Evolutionary conservation across 345 rosid genomes (phyloP).

Genomic region (Dipteronia dyeriana): DNA sequence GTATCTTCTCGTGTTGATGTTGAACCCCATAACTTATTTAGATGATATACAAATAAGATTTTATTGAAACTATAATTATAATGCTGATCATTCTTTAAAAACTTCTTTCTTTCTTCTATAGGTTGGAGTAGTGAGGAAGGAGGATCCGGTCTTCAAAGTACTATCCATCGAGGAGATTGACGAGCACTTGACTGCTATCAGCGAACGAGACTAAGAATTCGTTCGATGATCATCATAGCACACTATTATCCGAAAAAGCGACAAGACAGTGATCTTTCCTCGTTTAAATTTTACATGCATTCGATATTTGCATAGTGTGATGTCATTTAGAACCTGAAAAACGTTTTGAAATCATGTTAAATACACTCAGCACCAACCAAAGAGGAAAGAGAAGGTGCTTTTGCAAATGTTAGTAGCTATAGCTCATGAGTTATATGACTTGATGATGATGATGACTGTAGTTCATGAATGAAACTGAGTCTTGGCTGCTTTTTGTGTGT

Average conservation of each 20-base stretch:
- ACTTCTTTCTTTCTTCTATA: not conserved
- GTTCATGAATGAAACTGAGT: not conserved
- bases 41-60: not conserved
- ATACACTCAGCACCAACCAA: not conserved
- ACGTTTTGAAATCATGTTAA: not conserved
- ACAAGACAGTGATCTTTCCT: not conserved
- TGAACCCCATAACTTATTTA: not conserved
- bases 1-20: not conserved
- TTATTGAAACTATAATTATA: not conserved
- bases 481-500: not conserved
- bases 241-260: not conserved
- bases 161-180: conserved; percentile 61
- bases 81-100: not conserved
- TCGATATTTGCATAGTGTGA: not conserved
- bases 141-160: conserved; percentile 44
- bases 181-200: conserved; percentile 63
- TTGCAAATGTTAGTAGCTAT: not conserved
- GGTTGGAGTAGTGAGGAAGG: conserved; percentile 71
- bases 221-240: not conserved
- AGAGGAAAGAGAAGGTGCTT: not conserved
- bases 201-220: conserved; percentile 51
- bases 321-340: not conserved
- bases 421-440: not conserved
- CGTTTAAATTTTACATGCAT: not conserved
- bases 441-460: not conserved